Evolutionary conservation across 2,329 filamentous ascomycete species (phyloP).

Genomic region (Trichophyton mentagrophytes): DNA sequence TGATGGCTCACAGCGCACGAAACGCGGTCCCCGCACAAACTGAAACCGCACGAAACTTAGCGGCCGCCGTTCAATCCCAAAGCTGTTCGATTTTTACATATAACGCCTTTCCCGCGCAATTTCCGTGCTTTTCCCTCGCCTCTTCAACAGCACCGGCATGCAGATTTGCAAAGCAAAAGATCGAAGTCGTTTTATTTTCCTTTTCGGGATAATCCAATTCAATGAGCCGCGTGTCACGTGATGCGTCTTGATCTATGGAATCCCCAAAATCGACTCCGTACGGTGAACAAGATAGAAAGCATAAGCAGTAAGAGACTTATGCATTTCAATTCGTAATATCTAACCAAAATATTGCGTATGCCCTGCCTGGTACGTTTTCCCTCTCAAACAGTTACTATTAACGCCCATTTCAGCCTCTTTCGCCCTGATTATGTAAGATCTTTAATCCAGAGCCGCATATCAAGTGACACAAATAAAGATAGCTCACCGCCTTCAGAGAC

Average conservation of each 20-base stretch:
- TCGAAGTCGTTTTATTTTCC: not conserved
- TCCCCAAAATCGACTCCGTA: not conserved
- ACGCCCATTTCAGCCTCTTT: not conserved
- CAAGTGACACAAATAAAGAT: not conserved
- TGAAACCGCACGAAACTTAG: too few species aligned
- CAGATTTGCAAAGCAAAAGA: not conserved
- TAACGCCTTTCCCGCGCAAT: too few species aligned
- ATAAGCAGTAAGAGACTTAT: not conserved
- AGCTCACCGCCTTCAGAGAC: not conserved
- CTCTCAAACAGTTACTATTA: not conserved
- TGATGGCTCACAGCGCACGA: not conserved
- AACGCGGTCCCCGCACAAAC: not conserved
- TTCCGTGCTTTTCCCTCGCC: too few species aligned
- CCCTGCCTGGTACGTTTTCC: not conserved
- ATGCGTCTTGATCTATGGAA: not conserved
- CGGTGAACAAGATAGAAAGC: too few species aligned
- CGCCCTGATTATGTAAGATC: not conserved
- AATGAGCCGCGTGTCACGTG: not conserved
- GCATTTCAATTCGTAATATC: too few species aligned
- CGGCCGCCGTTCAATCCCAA: too few species aligned
- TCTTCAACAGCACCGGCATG: too few species aligned
- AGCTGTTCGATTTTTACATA: too few species aligned
- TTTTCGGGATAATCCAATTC: not conserved
- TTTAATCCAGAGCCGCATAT: not conserved
- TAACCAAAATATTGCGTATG: not conserved